A percentile compares a stretch with the other conserved stretches of the same genome.
Evolutionary conservation across 2,329 filamentous ascomycete species (phyloP).

Genomic region (Arthrobotrys megalospora): DNA sequence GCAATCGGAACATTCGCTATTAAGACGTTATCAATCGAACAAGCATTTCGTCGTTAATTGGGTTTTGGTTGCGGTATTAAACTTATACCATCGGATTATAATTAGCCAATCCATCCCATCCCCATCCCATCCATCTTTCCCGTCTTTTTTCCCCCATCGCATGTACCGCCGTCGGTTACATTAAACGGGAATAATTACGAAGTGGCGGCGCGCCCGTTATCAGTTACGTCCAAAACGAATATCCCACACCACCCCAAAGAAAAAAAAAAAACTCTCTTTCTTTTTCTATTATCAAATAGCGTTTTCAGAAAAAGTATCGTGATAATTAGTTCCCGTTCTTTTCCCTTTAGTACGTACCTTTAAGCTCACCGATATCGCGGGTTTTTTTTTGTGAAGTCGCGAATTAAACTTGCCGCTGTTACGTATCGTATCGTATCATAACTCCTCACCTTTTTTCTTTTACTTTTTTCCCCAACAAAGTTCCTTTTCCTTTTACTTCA

Average conservation of each 20-base stretch:
- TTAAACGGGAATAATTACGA: slow-evolving; percentile 23
- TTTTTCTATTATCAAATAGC: slow-evolving; percentile 25
- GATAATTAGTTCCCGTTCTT: slow-evolving; percentile 22
- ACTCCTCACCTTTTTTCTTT: background rate
- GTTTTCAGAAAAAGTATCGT: slow-evolving; percentile 12
- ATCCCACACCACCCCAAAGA: background rate
- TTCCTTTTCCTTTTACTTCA: background rate
- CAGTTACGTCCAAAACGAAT: background rate
- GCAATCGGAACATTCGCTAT: slow-evolving; percentile 16
- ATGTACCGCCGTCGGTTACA: slow-evolving; percentile 21
- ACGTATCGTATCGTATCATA: slow-evolving; percentile 4
- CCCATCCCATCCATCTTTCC: background rate
- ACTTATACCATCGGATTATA: slow-evolving; percentile 13
- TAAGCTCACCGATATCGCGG: slow-evolving; percentile 22
- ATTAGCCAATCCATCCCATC: slow-evolving; percentile 16
- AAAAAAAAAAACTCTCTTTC: background rate
- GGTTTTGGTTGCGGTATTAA: slow-evolving; percentile 14
- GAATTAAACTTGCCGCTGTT: background rate
- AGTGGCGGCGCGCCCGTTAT: slow-evolving; percentile 19
- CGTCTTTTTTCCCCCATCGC: background rate
- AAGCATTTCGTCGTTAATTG: background rate
- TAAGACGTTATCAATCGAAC: background rate
- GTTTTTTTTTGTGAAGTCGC: background rate
- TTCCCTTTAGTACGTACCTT: background rate
- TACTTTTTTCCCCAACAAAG: slow-evolving; percentile 1